Evolutionary conservation across 2,329 filamentous ascomycete species (phyloP), one percentile per base, ranked within the genome.

Genomic region (Parastagonospora avenae): DNA sequence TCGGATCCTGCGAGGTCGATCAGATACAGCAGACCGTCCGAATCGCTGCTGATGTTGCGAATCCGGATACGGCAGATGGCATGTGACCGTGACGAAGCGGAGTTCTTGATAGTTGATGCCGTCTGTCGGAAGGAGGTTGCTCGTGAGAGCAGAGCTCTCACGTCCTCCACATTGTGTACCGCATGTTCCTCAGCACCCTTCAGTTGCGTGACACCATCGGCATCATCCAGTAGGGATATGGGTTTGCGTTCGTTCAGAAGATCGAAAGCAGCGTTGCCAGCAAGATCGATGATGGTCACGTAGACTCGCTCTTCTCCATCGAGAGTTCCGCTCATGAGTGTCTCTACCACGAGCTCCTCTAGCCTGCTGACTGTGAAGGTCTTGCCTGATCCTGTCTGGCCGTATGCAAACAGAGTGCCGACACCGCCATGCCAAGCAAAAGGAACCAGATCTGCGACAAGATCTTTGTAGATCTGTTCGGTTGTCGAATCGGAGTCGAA

Each of bases 361-460:
- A 81, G 62, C 2, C 67, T 66, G 46, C 68, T 77, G 46, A 81
- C 69, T 1, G 93, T 97, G 74, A 97, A 97, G 8, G 93, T 97
- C 75, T 97, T 97, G 63, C 93, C 93, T 0, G 93, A 97, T 38
- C 93, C 93, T 0, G 93, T 97, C 73, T 97, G 93, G 24, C 93
- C 93, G 72, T 97, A 97, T 32, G 93, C 93, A 66, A 97, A 97
- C 31, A 82, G 62, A n/a, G 79, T 81, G 12, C 74, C 74, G 16
- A 81, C 72, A 14, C 79, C 77, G 10, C 80, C 80, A 16, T 69
- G 57, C 76, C 76, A 79, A 0, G 75, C 76, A 70, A 74, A 80
- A 0, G 77, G 73, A 10, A 81, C 70, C 9, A 81, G 68, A 9
- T 74, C 70, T 29, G 70, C 57, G 4, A 80, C 71, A 1, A 77